Percentiles rank a stretch among this genome's conserved stretches.
Evolutionary conservation across 495 filamentous ascomycete species (phyloP).

Genomic region (Penicillium subrubescens): DNA sequence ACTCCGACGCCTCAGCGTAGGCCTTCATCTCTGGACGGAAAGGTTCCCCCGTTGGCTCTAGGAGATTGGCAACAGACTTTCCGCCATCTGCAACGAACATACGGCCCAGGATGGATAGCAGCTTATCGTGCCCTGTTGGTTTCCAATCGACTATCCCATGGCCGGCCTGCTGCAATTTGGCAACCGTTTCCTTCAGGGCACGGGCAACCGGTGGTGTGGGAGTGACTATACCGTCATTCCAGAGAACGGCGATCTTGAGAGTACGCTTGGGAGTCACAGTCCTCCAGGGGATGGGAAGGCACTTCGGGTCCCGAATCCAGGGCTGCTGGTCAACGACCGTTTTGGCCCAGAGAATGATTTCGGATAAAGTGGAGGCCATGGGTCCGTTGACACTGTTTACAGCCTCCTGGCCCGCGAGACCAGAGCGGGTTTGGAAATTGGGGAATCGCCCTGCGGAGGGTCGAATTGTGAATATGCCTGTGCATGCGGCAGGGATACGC

Average conservation of each 20-base stretch:
- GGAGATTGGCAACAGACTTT: not conserved
- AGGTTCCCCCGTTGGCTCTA: not conserved
- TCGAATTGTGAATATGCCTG: slow-evolving; percentile 44
- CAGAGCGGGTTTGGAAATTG: slow-evolving; percentile 50
- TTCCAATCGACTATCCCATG: slow-evolving; percentile 6
- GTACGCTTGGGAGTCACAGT: slow-evolving; percentile 20
- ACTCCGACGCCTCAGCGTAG: not conserved
- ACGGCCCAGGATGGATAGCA: not conserved
- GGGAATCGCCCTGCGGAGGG: slow-evolving; percentile 48
- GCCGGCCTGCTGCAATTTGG: slow-evolving; percentile 40
- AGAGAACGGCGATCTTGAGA: slow-evolving; percentile 62
- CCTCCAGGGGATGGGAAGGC: slow-evolving; percentile 22
- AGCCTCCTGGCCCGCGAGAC: slow-evolving; percentile 31
- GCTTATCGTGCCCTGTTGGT: not conserved
- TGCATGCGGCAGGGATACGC: not conserved
- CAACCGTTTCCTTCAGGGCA: slow-evolving; percentile 52
- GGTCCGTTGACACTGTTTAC: slow-evolving; percentile 27
- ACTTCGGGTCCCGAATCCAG: slow-evolving; percentile 48
- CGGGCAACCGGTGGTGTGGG: slow-evolving; percentile 65
- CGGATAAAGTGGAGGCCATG: slow-evolving; percentile 11
- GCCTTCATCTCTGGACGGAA: slow-evolving; percentile 2
- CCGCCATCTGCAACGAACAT: slow-evolving; percentile 1
- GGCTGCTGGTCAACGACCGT: slow-evolving; percentile 52
- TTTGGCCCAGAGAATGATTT: slow-evolving; percentile 25
- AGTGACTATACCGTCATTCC: slow-evolving; percentile 61